Conservation (phyloP, 495 filamentous ascomycete genomes). For the Sordaria brevicollis region DNA sequence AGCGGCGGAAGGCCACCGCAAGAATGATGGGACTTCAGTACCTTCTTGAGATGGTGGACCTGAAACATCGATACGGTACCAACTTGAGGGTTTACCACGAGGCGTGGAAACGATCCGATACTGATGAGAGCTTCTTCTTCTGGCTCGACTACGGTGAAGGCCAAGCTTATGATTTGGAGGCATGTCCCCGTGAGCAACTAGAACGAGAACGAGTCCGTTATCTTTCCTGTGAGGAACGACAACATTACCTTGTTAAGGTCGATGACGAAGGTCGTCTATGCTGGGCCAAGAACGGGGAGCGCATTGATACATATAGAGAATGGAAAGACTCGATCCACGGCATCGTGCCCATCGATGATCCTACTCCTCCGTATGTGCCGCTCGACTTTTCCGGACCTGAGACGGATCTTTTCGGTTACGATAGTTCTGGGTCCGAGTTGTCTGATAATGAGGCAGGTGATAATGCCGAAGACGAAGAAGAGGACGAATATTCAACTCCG, state of each 20-base stretch:
- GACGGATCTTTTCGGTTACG: conserved; percentile 11
- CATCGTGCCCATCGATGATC: conserved; percentile 57
- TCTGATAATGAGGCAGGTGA: conserved; percentile 2
- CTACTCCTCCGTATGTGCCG: conserved; percentile 38
- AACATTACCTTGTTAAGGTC: conserved; percentile 61
- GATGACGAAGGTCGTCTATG: conserved; percentile 57
- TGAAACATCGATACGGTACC: conserved; percentile 77
- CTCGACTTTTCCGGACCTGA: conserved; percentile 1
- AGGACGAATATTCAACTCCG: neutral
- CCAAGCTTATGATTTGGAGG: conserved; percentile 42
- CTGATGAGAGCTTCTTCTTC: conserved; percentile 85
- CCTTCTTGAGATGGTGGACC: conserved; percentile 88
- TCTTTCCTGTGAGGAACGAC: conserved; percentile 58
- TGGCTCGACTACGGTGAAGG: conserved; percentile 87
- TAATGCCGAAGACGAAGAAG: conserved; percentile 24
- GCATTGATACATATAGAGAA: conserved; percentile 63
- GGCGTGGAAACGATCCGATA: conserved; percentile 67
- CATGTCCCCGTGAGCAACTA: conserved; percentile 53
- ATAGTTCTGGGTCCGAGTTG: conserved; percentile 7
- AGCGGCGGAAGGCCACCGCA: conserved; percentile 42
- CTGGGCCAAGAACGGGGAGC: conserved; percentile 69
- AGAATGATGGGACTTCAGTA: conserved; percentile 83
- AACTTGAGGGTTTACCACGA: conserved; percentile 78
- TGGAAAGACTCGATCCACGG: conserved; percentile 74
- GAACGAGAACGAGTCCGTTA: conserved; percentile 66